These are phyloP conservation scores for Tolypocladium cylindrosporum DNA, from an alignment of 2,329 filamentous ascomycete species.

Conservation along the genomic window DNA sequence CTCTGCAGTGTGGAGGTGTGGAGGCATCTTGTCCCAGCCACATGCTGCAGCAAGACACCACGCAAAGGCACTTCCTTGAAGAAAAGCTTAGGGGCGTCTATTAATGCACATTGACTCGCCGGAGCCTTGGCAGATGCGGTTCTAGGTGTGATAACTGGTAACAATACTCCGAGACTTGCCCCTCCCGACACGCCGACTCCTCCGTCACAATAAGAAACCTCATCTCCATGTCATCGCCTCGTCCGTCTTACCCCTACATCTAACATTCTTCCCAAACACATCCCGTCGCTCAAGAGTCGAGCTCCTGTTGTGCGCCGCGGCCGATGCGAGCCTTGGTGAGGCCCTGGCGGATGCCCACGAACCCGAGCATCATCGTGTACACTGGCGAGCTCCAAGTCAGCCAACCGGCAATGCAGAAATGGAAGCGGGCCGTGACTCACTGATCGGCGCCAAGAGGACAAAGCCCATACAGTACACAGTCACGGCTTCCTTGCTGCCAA, in stretches of 20 bases:
- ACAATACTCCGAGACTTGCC: background rate
- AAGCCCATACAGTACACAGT: conserved; percentile 34
- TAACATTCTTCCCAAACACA: background rate
- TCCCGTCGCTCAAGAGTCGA: background rate
- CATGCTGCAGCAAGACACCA: too few relatives aligned
- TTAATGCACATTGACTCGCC: background rate
- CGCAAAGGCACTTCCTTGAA: background rate
- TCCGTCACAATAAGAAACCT: background rate
- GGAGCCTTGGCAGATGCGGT: background rate
- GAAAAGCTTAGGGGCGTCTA: background rate
- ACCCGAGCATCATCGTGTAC: conserved; percentile 38
- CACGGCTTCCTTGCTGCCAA: conserved; percentile 33
- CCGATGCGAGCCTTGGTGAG: conserved; percentile 18
- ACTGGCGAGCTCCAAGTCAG: conserved; percentile 18
- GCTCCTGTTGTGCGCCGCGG: conserved; percentile 7
- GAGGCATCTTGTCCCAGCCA: background rate
- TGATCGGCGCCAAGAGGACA: conserved; percentile 29
- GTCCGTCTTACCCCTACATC: background rate
- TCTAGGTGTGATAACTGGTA: background rate
- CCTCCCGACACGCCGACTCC: background rate
- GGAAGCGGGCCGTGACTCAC: conserved; percentile 25
- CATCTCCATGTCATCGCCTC: background rate
- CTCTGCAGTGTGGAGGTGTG: background rate
- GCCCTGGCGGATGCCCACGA: conserved; percentile 37
- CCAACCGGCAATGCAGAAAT: background rate